Conservation (phyloP, 352 stramenopile species). For the Pythium biforme region DNA sequence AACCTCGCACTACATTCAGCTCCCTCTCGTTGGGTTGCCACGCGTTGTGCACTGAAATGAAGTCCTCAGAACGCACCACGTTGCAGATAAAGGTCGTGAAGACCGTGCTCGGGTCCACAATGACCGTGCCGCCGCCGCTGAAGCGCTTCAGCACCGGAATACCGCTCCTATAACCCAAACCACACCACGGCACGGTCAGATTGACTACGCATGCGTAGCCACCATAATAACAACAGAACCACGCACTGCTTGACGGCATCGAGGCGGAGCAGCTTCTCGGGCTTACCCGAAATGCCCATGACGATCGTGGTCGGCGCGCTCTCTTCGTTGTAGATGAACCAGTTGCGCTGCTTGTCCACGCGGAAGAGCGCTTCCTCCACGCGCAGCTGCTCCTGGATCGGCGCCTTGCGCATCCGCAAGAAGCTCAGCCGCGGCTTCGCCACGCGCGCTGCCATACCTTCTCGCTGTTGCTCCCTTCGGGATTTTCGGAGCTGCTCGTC, state of each 20-base stretch:
- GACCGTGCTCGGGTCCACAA: conserved; percentile 93
- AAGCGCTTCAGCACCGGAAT: conserved; percentile 94
- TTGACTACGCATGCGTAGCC: too few relatives aligned
- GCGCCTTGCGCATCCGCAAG: conserved; percentile 52
- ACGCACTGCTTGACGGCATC: conserved; percentile 74
- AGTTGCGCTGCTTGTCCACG: conserved; percentile 77
- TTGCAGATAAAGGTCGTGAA: conserved; percentile 93
- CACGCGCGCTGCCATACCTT: background rate
- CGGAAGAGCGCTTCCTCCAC: conserved; percentile 94
- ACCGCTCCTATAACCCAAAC: conserved; percentile 41
- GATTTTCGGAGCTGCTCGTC: background rate
- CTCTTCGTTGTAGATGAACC: conserved; percentile 80
- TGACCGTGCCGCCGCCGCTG: conserved; percentile 96
- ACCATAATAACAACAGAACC: too few relatives aligned
- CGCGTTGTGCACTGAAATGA: too few relatives aligned
- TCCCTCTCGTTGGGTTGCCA: too few relatives aligned
- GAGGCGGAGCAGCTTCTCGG: conserved; percentile 87
- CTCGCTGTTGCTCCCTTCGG: background rate
- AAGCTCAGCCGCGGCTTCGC: conserved; percentile 63
- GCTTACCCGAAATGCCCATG: conserved; percentile 95
- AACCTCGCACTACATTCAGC: conserved; percentile 8
- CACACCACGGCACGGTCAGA: too few relatives aligned
- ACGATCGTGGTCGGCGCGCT: conserved; percentile 85
- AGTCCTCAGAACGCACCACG: conserved; percentile 42
- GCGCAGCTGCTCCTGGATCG: conserved; percentile 83